Conservation (phyloP, 2,329 filamentous ascomycete genomes). For the Phyllosticta citrichinensis region DNA sequence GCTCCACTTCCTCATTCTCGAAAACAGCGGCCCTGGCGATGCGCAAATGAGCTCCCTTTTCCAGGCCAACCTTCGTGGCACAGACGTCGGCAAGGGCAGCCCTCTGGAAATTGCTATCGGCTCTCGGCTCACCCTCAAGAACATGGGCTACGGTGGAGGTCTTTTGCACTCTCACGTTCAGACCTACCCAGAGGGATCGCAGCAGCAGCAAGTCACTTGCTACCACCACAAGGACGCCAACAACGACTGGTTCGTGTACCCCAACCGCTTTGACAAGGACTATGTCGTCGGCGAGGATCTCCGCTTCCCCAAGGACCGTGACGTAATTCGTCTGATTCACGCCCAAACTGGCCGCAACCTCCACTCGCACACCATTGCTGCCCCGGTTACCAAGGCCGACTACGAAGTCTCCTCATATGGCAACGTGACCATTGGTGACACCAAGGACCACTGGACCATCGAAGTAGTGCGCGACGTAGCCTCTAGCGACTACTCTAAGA, state of each 20-base stretch:
- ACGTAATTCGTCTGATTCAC: constrained; percentile 78
- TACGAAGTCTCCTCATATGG: constrained; percentile 94
- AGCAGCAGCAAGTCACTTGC: constrained; percentile 94
- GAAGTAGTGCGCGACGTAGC: constrained; percentile 87
- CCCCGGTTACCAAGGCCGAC: constrained; percentile 80
- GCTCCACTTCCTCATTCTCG: constrained; percentile 85
- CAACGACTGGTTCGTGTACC: constrained; percentile 99
- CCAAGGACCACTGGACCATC: constrained; percentile 94
- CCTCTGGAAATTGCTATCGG: constrained; percentile 85
- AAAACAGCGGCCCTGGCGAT: constrained; percentile 89
- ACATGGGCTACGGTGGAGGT: constrained; percentile 98
- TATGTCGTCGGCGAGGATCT: constrained; percentile 63
- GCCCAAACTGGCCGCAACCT: constrained; percentile 93
- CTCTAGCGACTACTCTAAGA: constrained; percentile 70
- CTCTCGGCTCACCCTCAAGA: constrained; percentile 88
- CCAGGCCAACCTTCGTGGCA: constrained; percentile 91
- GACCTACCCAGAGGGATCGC: constrained; percentile 87
- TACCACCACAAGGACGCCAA: constrained; percentile 99
- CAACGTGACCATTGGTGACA: constrained; percentile 88
- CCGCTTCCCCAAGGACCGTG: constrained; percentile 65
- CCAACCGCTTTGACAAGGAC: constrained; percentile 67
- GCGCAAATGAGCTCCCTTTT: constrained; percentile 99
- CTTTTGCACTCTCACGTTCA: constrained; percentile 94
- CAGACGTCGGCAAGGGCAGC: constrained; percentile 87
- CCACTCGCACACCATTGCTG: constrained; percentile 84